Percentiles rank a stretch among this genome's conserved stretches.
phyloP scores from a whole-genome alignment of 768 basidiomycete species.

The Rhizopogon roseolus region DNA sequence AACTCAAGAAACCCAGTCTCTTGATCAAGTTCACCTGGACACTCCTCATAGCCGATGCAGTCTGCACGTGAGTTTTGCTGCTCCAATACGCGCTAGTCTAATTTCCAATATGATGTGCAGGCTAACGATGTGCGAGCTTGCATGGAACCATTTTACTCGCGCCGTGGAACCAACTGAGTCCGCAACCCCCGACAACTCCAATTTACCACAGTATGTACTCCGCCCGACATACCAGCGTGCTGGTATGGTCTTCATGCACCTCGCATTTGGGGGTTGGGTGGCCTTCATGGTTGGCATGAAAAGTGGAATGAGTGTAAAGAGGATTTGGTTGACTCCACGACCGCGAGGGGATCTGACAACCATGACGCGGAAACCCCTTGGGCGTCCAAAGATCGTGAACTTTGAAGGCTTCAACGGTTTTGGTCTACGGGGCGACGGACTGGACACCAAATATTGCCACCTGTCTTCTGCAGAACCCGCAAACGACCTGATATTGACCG shows the following conservation, averaged over 20 bases:
- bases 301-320: slow-evolving; percentile 24
- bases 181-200: slow-evolving; percentile 7
- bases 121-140: slow-evolving; percentile 20
- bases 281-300: slow-evolving; percentile 22
- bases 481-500: slow-evolving; percentile 1
- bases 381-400: neutral
- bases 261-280: slow-evolving; percentile 23
- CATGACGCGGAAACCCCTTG: neutral
- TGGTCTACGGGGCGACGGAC: slow-evolving; percentile 7
- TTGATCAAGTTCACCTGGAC: slow-evolving; percentile 21
- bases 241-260: slow-evolving; percentile 21
- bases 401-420: slow-evolving; percentile 11
- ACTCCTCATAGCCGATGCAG: slow-evolving; percentile 22
- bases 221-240: slow-evolving; percentile 26
- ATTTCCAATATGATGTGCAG: slow-evolving; percentile 4
- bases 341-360: slow-evolving; percentile 1
- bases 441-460: slow-evolving; percentile 1
- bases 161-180: slow-evolving; percentile 3
- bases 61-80: slow-evolving; percentile 22
- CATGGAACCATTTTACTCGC: slow-evolving; percentile 24
- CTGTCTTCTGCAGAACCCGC: neutral
- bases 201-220: slow-evolving; percentile 14
- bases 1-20: slow-evolving; percentile 12
- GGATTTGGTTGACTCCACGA: slow-evolving; percentile 27
- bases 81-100: neutral